These are phyloP conservation scores for Limtongia smithiae DNA, from an alignment of 805 yeast species.

Conservation along the genomic window DNA sequence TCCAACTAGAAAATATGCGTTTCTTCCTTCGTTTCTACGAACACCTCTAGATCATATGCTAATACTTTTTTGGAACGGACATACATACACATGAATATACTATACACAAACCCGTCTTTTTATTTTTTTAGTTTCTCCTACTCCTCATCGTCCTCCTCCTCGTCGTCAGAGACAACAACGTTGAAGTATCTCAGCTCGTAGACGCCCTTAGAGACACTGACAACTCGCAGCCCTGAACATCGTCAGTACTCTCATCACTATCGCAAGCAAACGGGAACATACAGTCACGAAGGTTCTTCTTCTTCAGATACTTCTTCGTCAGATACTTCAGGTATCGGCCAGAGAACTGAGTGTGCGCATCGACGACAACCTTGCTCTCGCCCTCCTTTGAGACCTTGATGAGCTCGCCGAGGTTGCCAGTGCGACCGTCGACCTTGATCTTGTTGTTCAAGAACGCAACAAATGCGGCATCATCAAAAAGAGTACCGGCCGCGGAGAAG, in stretches of 20 bases:
- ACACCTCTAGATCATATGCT: conserved; percentile 40
- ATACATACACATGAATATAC: too few species aligned
- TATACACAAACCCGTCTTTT: neutral
- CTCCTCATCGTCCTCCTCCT: conserved; percentile 77
- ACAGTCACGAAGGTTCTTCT: conserved; percentile 97
- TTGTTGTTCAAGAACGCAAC: conserved; percentile 97
- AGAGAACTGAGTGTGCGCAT: conserved; percentile 90
- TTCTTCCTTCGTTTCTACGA: conserved; percentile 74
- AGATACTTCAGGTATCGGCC: conserved; percentile 99
- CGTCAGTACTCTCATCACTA: neutral
- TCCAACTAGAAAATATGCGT: conserved; percentile 83
- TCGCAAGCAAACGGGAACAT: neutral
- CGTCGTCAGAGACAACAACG: conserved; percentile 93
- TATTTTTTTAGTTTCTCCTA: neutral
- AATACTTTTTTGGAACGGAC: too few species aligned
- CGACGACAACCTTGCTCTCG: conserved; percentile 73
- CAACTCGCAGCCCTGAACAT: conserved; percentile 82
- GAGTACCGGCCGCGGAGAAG: conserved; percentile 95
- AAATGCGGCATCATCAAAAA: conserved; percentile 95
- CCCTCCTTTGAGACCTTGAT: conserved; percentile 85
- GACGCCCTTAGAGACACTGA: conserved; percentile 89
- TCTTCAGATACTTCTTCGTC: conserved; percentile 99
- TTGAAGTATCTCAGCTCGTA: conserved; percentile 99
- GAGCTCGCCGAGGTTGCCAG: conserved; percentile 96
- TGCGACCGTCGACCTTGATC: conserved; percentile 96